Base-by-base conservation (phyloP, 192 early-diverging fungal species). In the Podila verticillata region DNA sequence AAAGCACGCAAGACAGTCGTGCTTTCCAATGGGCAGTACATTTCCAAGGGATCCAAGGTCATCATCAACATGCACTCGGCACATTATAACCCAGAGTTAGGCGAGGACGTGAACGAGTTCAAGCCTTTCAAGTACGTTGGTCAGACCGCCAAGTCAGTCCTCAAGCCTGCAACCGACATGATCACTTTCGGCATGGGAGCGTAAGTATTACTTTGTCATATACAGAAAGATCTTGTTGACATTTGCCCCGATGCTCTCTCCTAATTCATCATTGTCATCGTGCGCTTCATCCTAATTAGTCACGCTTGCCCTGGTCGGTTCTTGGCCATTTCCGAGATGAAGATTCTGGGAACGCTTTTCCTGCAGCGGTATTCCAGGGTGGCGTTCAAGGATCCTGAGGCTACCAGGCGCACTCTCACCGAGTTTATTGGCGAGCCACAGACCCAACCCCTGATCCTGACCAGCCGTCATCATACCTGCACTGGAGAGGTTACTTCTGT, bases 281-380 rank as follows among this genome's bases (percentile, higher is more conserved):
- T 29, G 7, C 24, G 15, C 19, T 12, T 26, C 12, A 36, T 35
- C 1, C 35, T 44, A 26, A 31, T 32, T 36, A 83, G 74, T 51
- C 83, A 81, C 60, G 72, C 70, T 31, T 84, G 83, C 48, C 83
- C 83, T 22, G 82, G 83, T 19, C 68, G 83, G 19, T 84, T 79
- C 68, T n/a, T 79, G 39, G 75, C 75, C 6, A 72, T 72, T 13
- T 58, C 58, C 28, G 63, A 79, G 24, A 26, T 79, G 19, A 79
- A 79, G 51, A 72, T 63, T 3, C 26, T 79, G 22, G 69, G 69
- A 8, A 58, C 35, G 26, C 35, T 71, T 44, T 56, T 67, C 32
- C 20, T 71, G 19, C 30, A 63, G 15, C 70, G 44, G 28, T 79
- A 71, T 49, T 79, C 69, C 48, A 70, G 61, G 35, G 66, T 79